These are phyloP conservation scores for Coniella lustricola DNA, from an alignment of 2,329 filamentous ascomycete species.

Conservation along the genomic window DNA sequence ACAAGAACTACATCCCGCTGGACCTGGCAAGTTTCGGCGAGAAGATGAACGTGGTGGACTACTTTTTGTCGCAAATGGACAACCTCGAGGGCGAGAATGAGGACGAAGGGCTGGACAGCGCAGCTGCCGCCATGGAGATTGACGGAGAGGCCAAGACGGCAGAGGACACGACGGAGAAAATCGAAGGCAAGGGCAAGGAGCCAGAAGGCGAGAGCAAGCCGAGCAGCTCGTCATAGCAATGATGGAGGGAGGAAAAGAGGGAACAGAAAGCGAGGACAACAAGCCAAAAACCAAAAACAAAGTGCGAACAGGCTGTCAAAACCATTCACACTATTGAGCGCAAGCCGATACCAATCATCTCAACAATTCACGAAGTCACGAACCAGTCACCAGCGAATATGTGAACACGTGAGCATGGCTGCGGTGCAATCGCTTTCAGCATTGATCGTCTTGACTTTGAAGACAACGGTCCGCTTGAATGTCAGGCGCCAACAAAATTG, in stretches of 20 bases:
- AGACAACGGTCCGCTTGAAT: too few relatives aligned
- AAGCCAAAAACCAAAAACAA: too few relatives aligned
- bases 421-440: too few relatives aligned
- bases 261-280: not conserved
- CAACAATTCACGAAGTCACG: too few relatives aligned
- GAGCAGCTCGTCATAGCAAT: constrained; percentile 6
- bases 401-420: too few relatives aligned
- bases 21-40: constrained; percentile 67
- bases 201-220: not conserved
- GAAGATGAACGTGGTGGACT: constrained; percentile 58
- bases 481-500: too few relatives aligned
- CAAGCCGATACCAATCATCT: too few relatives aligned
- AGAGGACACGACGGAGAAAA: constrained; percentile 19
- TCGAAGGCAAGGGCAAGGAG: constrained; percentile 2
- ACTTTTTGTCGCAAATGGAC: constrained; percentile 45
- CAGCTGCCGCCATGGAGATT: constrained; percentile 32
- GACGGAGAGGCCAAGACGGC: constrained; percentile 27
- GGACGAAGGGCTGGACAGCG: constrained; percentile 34
- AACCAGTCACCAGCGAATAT: too few relatives aligned
- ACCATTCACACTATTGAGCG: too few relatives aligned
- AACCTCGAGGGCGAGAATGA: constrained; percentile 42
- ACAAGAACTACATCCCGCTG: constrained; percentile 73
- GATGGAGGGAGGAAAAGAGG: not conserved
- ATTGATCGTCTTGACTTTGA: too few relatives aligned
- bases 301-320: too few relatives aligned